These are phyloP conservation scores for Saccharum spontaneum DNA, from an alignment of 176 grass and related monocot species.

Conservation along the genomic window DNA sequence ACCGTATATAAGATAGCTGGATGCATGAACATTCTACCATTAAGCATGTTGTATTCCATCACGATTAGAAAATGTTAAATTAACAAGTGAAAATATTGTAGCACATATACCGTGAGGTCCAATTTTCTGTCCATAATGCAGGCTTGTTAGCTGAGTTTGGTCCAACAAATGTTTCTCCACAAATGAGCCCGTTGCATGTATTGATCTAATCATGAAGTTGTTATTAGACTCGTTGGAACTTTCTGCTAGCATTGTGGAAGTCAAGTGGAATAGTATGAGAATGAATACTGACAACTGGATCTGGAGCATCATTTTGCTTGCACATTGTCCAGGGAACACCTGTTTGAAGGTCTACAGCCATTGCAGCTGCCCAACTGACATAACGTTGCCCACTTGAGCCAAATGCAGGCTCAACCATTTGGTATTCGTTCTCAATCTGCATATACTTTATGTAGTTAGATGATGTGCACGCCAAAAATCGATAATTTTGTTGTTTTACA, in stretches of 20 bases:
- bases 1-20: constrained; percentile 65
- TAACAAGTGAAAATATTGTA: background rate
- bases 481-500: background rate
- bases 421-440: constrained; percentile 94
- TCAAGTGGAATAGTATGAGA: background rate
- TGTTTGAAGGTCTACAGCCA: constrained; percentile 65
- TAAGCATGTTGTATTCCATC: constrained; percentile 1
- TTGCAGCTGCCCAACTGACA: constrained; percentile 73
- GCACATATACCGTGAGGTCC: constrained; percentile 61
- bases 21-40: constrained; percentile 11
- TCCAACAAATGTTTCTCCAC: constrained; percentile 75
- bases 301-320: constrained; percentile 93
- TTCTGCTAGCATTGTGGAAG: background rate
- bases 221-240: constrained; percentile 19
- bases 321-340: constrained; percentile 98
- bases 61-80: background rate
- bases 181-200: constrained; percentile 79
- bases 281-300: constrained; percentile 65
- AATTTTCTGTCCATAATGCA: constrained; percentile 90
- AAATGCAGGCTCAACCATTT: constrained; percentile 76
- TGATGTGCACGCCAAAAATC: background rate
- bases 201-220: constrained; percentile 63
- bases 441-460: constrained; percentile 22
- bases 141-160: constrained; percentile 88
- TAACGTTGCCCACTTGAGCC: constrained; percentile 58